Evolutionary conservation across 192 early-diverging fungal species (phyloP).

Genomic region (Irineochytrium annulatum): DNA sequence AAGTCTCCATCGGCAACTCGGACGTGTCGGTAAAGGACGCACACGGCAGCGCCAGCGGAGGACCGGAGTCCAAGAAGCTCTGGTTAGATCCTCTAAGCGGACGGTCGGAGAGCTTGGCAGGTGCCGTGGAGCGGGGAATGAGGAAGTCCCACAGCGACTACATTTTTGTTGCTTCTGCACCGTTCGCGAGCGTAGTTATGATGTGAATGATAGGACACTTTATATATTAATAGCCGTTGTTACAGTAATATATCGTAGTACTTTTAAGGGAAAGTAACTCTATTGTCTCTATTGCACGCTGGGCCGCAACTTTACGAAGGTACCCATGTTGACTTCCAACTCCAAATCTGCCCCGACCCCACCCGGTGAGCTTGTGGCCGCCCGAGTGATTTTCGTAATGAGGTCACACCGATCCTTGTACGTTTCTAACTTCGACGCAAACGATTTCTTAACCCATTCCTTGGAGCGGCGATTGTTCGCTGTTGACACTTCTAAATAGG

Average conservation of each 20-base stretch:
- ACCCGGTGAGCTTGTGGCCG: too few species aligned
- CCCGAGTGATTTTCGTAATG: constrained; percentile 16
- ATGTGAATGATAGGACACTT: too few species aligned
- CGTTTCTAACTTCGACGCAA: constrained; percentile 27
- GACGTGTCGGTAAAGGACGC: not conserved
- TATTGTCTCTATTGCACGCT: too few species aligned
- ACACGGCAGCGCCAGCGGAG: not conserved
- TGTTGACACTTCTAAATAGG: constrained; percentile 6
- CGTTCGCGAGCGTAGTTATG: too few species aligned
- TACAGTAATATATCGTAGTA: too few species aligned
- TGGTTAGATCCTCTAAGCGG: not conserved
- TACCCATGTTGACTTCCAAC: too few species aligned
- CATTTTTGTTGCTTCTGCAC: constrained; percentile 2
- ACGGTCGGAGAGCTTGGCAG: not conserved
- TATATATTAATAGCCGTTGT: too few species aligned
- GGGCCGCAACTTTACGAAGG: too few species aligned
- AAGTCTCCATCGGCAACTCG: not conserved
- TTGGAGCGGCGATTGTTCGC: constrained; percentile 44
- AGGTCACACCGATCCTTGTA: constrained; percentile 39
- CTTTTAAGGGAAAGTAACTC: too few species aligned
- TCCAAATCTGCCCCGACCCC: too few species aligned
- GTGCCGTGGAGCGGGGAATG: not conserved
- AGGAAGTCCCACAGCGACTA: constrained; percentile 23
- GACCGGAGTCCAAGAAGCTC: not conserved
- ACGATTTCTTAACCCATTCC: constrained; percentile 37